A percentile compares a stretch with the other conserved stretches of the same genome.
Evolutionary conservation across 345 rosid species (phyloP).

Genomic region (Pistacia vera): DNA sequence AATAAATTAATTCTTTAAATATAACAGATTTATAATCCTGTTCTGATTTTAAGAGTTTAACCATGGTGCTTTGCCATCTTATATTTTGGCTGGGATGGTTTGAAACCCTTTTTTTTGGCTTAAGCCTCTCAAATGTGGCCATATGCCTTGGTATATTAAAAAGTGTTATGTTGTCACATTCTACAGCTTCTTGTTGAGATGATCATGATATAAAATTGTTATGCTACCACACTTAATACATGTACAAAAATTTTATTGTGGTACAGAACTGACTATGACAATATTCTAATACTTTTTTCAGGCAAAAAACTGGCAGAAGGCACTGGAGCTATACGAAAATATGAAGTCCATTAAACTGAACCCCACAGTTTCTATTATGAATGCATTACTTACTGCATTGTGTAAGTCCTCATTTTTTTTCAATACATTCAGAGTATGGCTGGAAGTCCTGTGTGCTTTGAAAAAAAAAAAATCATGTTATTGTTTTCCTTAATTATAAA

Average conservation of each 20-base stretch:
- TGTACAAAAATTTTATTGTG: too few species aligned
- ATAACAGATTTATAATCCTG: neutral
- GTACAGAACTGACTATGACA: neutral
- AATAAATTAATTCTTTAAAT: neutral
- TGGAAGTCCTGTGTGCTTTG: neutral
- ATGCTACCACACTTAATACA: neutral
- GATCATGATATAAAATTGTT: neutral
- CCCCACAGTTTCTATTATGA: slow-evolving; percentile 79
- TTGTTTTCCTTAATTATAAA: neutral
- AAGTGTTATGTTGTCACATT: slow-evolving; percentile 1
- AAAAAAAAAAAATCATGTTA: too few species aligned
- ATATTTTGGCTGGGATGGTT: neutral
- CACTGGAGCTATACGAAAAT: slow-evolving; percentile 71
- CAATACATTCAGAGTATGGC: neutral
- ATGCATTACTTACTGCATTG: slow-evolving; percentile 86
- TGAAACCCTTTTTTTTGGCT: neutral
- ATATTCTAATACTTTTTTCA: slow-evolving; percentile 30
- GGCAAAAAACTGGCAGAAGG: slow-evolving; percentile 91
- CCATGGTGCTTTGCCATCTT: neutral
- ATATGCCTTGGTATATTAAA: neutral
- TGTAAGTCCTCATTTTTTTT: slow-evolving; percentile 51
- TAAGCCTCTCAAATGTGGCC: neutral
- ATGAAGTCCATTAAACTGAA: slow-evolving; percentile 66
- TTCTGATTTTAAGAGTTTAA: neutral
- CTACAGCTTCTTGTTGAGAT: neutral